Evolutionary conservation across 129 eudicot genomes (phyloP), one percentile per base, ranked within the genome.

Genomic region (Flaveria trinervia): DNA sequence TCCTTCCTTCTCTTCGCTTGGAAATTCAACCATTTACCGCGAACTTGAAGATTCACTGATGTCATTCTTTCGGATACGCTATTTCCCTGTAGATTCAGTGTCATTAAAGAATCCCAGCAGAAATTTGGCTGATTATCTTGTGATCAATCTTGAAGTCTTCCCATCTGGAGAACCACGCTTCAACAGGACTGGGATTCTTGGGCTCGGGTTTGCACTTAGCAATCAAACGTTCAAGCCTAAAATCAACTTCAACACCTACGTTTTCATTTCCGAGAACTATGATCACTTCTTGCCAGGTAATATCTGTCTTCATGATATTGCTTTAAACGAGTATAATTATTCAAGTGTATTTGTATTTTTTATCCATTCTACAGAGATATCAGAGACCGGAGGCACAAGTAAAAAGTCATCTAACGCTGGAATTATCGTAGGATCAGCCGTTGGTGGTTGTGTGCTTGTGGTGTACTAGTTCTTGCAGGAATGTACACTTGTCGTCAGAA

Each of bases 1-100:
- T 70, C 92, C 87, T 75, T 79, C 87, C 62, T 92, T 92, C 68
- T 92, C 92, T 28, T 75, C 71, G 81, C 77, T 83, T 33, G 83
- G 68, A 33, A 87, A 85, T 67, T 0, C 79, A 12, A 79, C 71
- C 39, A 18, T 64, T 23, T 92, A 73, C 48, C 48, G 14, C 3
- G 64, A 80, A 17, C 87, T 91, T 54, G 77, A 60, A 11, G 54
- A 54, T n/a, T 22, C 18, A 16, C 18, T 91, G 70, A 84, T 77
- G 86, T 5, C 1, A 7, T 60, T 82, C 66, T 81, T 81, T 65
- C 68, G n/a, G 74, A 9, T 28, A 20, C 65, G 50, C 52, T 26
- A 55, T 50, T 76, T 87, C 30, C 85, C 88, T 1, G 87, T 92
- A 23, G 95, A 85, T 65, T 81, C 88, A 59, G 80, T 92, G 50